phyloP scores from a whole-genome alignment of 75 land plant species.

The Isoetes taiwanensis region DNA sequence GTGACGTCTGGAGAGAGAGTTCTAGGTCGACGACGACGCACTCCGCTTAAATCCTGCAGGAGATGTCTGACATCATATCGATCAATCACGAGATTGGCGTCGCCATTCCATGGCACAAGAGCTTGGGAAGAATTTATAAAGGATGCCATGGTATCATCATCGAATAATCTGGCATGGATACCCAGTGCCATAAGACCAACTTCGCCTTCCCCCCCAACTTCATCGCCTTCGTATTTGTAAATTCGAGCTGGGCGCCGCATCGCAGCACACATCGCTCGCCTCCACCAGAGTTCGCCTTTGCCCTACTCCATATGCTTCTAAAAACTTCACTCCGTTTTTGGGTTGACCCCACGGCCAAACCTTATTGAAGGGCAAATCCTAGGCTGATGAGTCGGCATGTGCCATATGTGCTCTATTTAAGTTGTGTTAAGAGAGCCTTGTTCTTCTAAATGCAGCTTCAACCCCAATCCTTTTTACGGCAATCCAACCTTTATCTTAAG shows the following conservation, averaged over 20 bases:
- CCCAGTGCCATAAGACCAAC: constrained; percentile 25
- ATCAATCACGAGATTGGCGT: constrained; percentile 45
- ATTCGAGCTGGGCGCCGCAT: not conserved
- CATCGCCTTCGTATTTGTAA: not conserved
- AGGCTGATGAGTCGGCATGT: too few species aligned
- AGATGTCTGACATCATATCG: constrained; percentile 89
- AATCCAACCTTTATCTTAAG: too few species aligned
- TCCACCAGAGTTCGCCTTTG: too few species aligned
- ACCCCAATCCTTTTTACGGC: too few species aligned
- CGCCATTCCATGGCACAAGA: constrained; percentile 50
- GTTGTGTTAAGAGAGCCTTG: too few species aligned
- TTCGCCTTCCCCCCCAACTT: constrained; percentile 19
- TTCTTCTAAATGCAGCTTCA: too few species aligned
- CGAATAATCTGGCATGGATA: constrained; percentile 65
- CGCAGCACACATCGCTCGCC: too few species aligned
- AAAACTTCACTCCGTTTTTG: too few species aligned
- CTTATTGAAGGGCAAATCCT: too few species aligned
- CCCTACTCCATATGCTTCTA: too few species aligned
- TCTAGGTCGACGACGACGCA: not conserved
- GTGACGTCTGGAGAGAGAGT: constrained; percentile 11
- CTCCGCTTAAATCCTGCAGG: constrained; percentile 29
- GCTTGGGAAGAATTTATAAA: constrained; percentile 66
- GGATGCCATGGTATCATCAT: constrained; percentile 59
- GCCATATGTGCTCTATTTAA: too few species aligned
- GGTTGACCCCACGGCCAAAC: too few species aligned